Conservation (phyloP, 805 yeast genomes). For the Ogataea ganodermae region DNA sequence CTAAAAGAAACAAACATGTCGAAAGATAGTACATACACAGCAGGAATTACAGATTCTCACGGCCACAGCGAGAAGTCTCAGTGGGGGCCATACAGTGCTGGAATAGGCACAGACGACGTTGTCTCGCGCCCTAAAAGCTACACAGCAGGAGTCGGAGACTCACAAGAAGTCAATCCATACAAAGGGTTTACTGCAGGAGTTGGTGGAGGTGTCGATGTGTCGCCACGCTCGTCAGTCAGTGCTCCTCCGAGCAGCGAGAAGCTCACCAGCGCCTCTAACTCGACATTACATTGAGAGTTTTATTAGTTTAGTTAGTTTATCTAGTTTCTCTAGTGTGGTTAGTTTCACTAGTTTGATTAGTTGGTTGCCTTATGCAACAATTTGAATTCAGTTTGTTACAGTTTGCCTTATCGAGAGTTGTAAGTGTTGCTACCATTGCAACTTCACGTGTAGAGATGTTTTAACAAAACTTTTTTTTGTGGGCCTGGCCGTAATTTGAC, state of each 20-base stretch:
- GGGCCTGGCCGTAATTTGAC: slow-evolving; percentile 1
- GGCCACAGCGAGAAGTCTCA: not conserved
- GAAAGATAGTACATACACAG: slow-evolving; percentile 2
- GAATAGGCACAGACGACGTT: slow-evolving; percentile 3
- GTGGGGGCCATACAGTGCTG: slow-evolving; percentile 2
- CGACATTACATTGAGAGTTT: no score
- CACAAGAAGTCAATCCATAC: not conserved
- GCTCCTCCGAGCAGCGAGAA: not conserved
- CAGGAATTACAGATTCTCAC: slow-evolving; percentile 6
- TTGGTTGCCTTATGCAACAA: no score
- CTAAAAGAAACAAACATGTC: no score
- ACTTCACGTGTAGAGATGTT: slow-evolving; percentile 3
- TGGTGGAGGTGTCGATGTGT: slow-evolving; percentile 11
- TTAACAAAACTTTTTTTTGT: not conserved
- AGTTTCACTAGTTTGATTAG: not conserved
- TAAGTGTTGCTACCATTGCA: not conserved
- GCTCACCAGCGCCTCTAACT: no score
- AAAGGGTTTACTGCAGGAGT: slow-evolving; percentile 19
- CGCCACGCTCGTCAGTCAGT: not conserved
- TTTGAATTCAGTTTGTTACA: no score
- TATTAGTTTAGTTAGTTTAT: no score
- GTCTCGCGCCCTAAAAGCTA: not conserved
- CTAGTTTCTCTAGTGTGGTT: no score
- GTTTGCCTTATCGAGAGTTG: no score
- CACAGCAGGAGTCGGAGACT: slow-evolving; percentile 8